phyloP scores from a whole-genome alignment of 331 rosid species.

The Ulmus americana region DNA sequence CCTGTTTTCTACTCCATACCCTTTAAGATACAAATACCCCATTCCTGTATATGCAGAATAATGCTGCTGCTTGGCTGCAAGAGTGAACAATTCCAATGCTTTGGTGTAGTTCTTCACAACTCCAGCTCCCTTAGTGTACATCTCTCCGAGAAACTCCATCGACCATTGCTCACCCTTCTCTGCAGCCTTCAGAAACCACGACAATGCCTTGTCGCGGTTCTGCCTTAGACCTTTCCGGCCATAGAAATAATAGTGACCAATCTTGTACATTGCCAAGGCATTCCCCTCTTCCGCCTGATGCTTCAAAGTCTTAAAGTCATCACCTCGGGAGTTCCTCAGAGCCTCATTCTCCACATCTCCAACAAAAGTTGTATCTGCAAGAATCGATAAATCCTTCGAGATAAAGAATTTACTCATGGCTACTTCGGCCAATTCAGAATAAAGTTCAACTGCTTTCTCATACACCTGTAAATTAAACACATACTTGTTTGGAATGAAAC shows the following conservation, averaged over 20 bases:
- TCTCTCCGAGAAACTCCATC: constrained; percentile 91
- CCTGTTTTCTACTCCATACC: constrained; percentile 79
- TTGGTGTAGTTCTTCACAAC: constrained; percentile 81
- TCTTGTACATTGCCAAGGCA: constrained; percentile 85
- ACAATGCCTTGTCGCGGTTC: constrained; percentile 71
- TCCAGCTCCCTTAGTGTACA: constrained; percentile 90
- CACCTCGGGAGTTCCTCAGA: constrained; percentile 75
- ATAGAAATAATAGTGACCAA: constrained; percentile 88
- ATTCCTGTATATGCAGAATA: constrained; percentile 87
- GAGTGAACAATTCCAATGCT: constrained; percentile 83
- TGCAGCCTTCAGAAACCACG: constrained; percentile 85
- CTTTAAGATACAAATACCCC: constrained; percentile 92
- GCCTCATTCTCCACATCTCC: constrained; percentile 93
- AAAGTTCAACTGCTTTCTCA: constrained; percentile 71
- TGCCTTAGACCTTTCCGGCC: constrained; percentile 90
- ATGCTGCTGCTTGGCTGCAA: constrained; percentile 68
- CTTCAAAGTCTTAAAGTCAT: constrained; percentile 82
- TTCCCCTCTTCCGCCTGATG: constrained; percentile 91
- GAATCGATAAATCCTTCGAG: constrained; percentile 70
- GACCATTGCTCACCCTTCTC: constrained; percentile 89
- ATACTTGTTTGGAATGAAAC: too few species aligned
- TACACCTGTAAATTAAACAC: constrained; percentile 48
- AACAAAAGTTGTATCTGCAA: constrained; percentile 73
- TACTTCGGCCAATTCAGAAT: constrained; percentile 79
- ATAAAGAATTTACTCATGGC: constrained; percentile 82